Percentiles rank a stretch among this genome's conserved stretches.
Conservation (phyloP, 1,139 yeast species). For the Kluyveromyces marxianus region DNA sequence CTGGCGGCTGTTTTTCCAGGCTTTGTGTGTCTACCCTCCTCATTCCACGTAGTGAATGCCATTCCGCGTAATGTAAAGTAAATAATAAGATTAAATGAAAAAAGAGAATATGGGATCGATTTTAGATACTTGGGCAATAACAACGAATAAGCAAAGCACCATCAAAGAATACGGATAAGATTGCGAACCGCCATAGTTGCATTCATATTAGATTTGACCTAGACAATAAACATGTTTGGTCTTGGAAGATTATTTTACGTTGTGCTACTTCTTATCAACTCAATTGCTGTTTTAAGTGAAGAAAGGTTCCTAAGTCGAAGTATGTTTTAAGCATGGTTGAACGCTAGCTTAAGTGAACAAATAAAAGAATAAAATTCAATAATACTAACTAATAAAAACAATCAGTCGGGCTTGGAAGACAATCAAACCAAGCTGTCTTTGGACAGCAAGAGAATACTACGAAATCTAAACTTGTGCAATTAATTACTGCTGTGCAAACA, state of each 20-base stretch:
- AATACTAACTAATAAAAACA: conserved; percentile 6
- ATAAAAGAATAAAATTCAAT: not conserved
- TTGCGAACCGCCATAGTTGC: no score
- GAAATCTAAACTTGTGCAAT: conserved; percentile 50
- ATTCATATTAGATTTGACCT: no score
- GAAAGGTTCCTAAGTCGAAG: conserved; percentile 73
- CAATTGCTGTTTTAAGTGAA: conserved; percentile 74
- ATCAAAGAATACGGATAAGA: no score
- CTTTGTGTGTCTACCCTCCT: not conserved
- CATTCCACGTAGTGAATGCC: not conserved
- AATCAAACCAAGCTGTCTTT: conserved; percentile 33
- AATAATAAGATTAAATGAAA: no score
- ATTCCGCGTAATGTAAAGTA: no score
- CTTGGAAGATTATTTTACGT: conserved; percentile 63
- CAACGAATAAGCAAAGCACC: no score
- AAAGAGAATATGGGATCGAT: no score
- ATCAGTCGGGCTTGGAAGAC: conserved; percentile 44
- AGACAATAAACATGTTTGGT: conserved; percentile 48
- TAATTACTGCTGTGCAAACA: conserved; percentile 70
- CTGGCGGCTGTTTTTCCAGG: not conserved
- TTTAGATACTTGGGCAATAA: no score
- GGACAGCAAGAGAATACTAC: conserved; percentile 40
- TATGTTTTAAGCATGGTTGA: conserved; percentile 28
- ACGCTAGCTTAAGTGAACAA: not conserved
- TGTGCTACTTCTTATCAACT: conserved; percentile 58